Evolutionary conservation across 202 grass and related monocot species (phyloP), one percentile per base, ranked within the genome.

Genomic region (Bolboschoenoplectus hybrid): DNA sequence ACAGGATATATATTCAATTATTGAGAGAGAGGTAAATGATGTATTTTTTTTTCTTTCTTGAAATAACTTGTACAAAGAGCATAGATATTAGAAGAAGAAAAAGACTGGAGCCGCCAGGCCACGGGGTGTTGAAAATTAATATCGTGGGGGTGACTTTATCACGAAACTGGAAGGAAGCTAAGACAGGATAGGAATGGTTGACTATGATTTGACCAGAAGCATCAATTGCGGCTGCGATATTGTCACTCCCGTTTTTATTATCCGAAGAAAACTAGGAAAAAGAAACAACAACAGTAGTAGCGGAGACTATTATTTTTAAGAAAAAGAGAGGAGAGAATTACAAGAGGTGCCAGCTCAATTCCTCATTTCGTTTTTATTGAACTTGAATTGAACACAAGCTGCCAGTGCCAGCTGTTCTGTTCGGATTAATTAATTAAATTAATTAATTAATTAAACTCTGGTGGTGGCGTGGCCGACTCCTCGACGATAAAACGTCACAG

Each of bases 71-170:
- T 68, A 57, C 10, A 52, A 50, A 69, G 62, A 70, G 43, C 3
- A 84, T n/a, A 7, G 50, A 19, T 26, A 26, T 26, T 26, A 26
- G 26, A 26, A 26, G 26, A 26, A 41, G 66, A 68, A 84, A 84
- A 57, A 26, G 65, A 84, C 47, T 84, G 65, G 35, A 71, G 82
- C 65, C 65, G 82, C 81, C 81, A 69, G 10, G 61, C 1, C 2
- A 14, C 46, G 46, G 8, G 46, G 46, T 49, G 26, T 26, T 26
- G 26, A 26, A 26, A 26, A 26, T 26, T 26, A 26, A 26, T 26
- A 16, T 19, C 5, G 53, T 56, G 53, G 56, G 81, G 63, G 63
- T 83, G 81, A 67, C 58, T 83, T 83, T 83, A 83, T 83, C 81
- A 83, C 4, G 41, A 26, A 61, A 39, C 35, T 61, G 2, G 5